Percentiles rank a stretch among this genome's conserved stretches.
Evolutionary conservation across 495 filamentous ascomycete species (phyloP).

Genomic region (Penicillium canescens): DNA sequence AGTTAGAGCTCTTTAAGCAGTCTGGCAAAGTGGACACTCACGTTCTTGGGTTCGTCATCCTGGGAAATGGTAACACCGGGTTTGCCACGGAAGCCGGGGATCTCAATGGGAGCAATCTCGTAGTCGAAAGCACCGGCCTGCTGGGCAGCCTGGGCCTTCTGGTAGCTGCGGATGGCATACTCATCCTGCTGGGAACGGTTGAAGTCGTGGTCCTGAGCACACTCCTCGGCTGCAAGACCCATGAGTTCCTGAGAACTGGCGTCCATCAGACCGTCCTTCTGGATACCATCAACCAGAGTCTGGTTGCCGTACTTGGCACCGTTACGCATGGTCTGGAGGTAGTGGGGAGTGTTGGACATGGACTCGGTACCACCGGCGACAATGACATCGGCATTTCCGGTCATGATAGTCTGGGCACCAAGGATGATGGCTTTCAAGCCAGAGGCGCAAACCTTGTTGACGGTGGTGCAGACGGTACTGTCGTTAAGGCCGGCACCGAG

Average conservation of each 20-base stretch:
- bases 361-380: conserved; percentile 94
- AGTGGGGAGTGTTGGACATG: conserved; percentile 98
- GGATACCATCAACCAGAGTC: conserved; percentile 81
- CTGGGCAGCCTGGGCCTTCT: conserved; percentile 85
- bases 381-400: conserved; percentile 84
- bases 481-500: conserved; percentile 80
- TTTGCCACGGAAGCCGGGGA: conserved; percentile 87
- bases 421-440: conserved; percentile 91
- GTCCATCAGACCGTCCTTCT: conserved; percentile 90
- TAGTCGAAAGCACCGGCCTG: conserved; percentile 72
- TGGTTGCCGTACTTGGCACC: conserved; percentile 91
- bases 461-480: conserved; percentile 79
- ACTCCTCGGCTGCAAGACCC: conserved; percentile 91
- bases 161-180: conserved; percentile 89
- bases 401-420: conserved; percentile 94
- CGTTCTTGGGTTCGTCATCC: conserved; percentile 96
- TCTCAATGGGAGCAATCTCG: conserved; percentile 89
- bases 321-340: conserved; percentile 77
- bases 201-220: conserved; percentile 80
- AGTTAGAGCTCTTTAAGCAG: conserved; percentile 1
- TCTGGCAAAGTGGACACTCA: conserved; percentile 25
- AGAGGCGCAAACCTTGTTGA: conserved; percentile 99
- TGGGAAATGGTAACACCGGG: conserved; percentile 74
- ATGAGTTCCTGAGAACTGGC: conserved; percentile 89
- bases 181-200: conserved; percentile 82